Percentiles rank a stretch among this genome's conserved stretches.
These are phyloP conservation scores for Penicillium atrosanguineum DNA, from an alignment of 495 filamentous ascomycete species.

Conservation along the genomic window DNA sequence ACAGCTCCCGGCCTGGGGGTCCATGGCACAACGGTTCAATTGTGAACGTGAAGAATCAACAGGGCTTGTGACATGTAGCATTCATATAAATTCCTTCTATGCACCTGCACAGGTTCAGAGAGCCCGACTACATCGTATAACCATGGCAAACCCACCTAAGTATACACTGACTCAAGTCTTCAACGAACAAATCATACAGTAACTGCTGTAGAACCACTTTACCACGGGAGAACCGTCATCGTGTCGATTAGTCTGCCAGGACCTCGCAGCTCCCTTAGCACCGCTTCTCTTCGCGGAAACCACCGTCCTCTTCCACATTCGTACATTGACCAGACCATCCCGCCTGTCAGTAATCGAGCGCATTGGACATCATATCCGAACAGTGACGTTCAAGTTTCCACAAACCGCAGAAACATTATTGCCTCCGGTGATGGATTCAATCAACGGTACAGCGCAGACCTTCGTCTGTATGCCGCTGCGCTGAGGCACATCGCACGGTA, in stretches of 20 bases:
- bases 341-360: conserved; percentile 66
- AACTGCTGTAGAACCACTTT: conserved; percentile 38
- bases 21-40: neutral
- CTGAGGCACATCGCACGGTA: conserved; percentile 31
- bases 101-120: no score
- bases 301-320: conserved; percentile 57
- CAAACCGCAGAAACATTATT: conserved; percentile 71
- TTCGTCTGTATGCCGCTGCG: neutral
- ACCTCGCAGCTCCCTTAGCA: conserved; percentile 45
- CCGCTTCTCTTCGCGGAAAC: conserved; percentile 51
- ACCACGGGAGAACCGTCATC: conserved; percentile 41
- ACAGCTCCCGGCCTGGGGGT: neutral
- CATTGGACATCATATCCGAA: no score
- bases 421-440: conserved; percentile 68
- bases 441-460: no score
- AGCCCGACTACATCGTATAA: neutral
- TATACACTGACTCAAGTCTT: conserved; percentile 45
- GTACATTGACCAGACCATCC: conserved; percentile 65
- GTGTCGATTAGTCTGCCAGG: conserved; percentile 52
- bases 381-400: no score
- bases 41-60: neutral
- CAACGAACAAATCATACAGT: conserved; percentile 46
- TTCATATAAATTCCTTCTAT: no score
- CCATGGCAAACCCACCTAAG: neutral
- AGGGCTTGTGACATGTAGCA: no score